Evolutionary conservation across 805 yeast genomes (phyloP), one percentile per base, ranked within the genome.

Genomic region (Suhomyces canberraensis): DNA sequence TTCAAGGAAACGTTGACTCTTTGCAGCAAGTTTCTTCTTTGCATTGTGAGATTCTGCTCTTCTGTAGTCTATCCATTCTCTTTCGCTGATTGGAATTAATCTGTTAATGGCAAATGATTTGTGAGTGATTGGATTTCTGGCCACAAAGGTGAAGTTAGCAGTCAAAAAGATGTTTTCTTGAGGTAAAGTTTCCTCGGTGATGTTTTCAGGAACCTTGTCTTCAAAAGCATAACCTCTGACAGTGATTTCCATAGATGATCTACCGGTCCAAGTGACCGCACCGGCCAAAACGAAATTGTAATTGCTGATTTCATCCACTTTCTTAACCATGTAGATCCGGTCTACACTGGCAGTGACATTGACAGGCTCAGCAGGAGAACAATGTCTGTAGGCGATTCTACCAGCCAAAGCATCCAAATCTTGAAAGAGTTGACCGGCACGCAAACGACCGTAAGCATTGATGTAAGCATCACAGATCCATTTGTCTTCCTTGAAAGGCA

Each of bases 341-440:
- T 91, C 97, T 18, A 90, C 96, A 18, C 93, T 81, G 1, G 97
- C 97, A 8, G 98, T 90, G 29, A 90, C 98, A 56, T 90, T 84
- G 60, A 89, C 88, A 8, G 98, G 97, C 56, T 85, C 89, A 0
- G 96, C 95, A 0, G 98, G 98, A n/a, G 84, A 73, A 62, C 95
- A 86, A 58, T 90, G 97, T 53, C 85, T 76, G 59, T 89, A 85
- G 16, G 96, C 95, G 51, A 90, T 89, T 54, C 91, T 79, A 24
- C 97, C 98, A 2, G 97, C 96, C 42, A 90, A 68, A 4, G 96
- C 90, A 56, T 90, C 98, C 52, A 90, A 69, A 61, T 90, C 98
- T 67, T 90, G 96, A 61, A 90, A 90, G 45, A 90, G 70, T 59
- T 89, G 96, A 27, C 97, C 98, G 50, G 87, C 87, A 53, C 96